Base-by-base conservation (phyloP, 1,139 yeast species). In the Yamadazyma atlantica region DNA sequence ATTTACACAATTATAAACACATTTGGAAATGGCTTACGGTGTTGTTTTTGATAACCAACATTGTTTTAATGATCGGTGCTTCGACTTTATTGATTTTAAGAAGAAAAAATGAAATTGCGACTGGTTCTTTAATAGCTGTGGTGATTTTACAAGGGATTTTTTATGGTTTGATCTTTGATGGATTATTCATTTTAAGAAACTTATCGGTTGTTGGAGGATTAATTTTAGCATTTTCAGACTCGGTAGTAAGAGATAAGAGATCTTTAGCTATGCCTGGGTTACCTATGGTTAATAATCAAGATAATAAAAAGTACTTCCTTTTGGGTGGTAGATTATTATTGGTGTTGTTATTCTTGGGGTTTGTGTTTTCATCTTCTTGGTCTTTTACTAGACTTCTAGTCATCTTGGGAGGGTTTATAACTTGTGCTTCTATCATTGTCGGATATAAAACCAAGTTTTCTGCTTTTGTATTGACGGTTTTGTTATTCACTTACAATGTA, bases 381-480 rank as follows among this genome's bases (percentile, higher is more conserved):
- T 78, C 89, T 1, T 55, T 84, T 34, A 68, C 83, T 23, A 78
- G 88, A 42, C 58, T 85, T 21, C 50, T 86, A 28, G 76, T 89
- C 36, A 81, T 83, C 46, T 60, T 87, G 29, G 60, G 86, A 41
- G 96, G 96, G 4, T 75, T 86, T 38, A 60, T 74, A 24, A 77
- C 85, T 14, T 85, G 95, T 59, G 73, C 80, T 26, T 80, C 95
- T 41, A 92, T 92, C 45, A 89, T 87, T 28, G 80, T 92, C 49
- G 98, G 98, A 21, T 92, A 80, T 75, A 90, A 89, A 69, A 92
- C 98, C 37, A 87, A 88, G 57, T 79, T 89, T 51, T 83, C 95
- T 29, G 97, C 98, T 2, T 78, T 84, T 29, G 62, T 86, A 38
- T 73, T 92, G 57, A 88, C 94, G 19, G 64, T 85, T 22, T 65